Evolutionary conservation across 1,284 basidiomycete genomes (phyloP).

Genomic region (Rhodotorula sp.): DNA sequence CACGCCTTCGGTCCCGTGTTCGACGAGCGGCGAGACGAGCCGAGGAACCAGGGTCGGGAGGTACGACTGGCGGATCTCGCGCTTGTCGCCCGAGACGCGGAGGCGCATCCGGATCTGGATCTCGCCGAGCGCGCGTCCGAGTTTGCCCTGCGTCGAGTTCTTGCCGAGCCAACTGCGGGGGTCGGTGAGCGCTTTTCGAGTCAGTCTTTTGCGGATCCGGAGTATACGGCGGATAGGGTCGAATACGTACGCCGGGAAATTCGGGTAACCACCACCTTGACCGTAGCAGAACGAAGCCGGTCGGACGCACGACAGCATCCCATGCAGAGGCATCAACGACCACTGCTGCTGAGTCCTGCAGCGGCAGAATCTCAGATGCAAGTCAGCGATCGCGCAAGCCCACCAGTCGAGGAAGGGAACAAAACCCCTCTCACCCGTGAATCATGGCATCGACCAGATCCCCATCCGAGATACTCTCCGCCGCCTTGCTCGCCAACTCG

Average conservation of each 20-base stretch:
- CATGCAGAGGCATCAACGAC: conserved; percentile 91
- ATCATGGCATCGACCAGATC: conserved; percentile 94
- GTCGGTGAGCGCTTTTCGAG: not conserved
- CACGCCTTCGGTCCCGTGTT: conserved; percentile 62
- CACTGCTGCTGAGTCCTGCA: conserved; percentile 88
- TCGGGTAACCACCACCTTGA: conserved; percentile 51
- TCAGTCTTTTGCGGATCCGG: not conserved
- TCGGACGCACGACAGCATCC: conserved; percentile 80
- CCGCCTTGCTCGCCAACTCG: conserved; percentile 66
- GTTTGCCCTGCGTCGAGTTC: conserved; percentile 87
- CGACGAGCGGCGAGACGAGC: conserved; percentile 75
- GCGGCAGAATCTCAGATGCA: too few relatives aligned
- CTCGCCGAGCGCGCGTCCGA: conserved; percentile 77
- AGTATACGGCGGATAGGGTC: not conserved
- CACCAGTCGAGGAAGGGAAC: not conserved
- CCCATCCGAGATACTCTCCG: conserved; percentile 88
- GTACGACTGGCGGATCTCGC: conserved; percentile 87
- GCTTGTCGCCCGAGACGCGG: conserved; percentile 81
- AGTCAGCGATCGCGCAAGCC: not conserved
- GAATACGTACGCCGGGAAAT: conserved; percentile 71
- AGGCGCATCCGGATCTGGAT: conserved; percentile 94
- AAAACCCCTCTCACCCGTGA: conserved; percentile 66
- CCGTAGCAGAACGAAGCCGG: conserved; percentile 83
- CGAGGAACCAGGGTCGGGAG: conserved; percentile 78
- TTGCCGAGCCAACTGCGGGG: conserved; percentile 84